Base-by-base conservation (phyloP, 164 flowering plant species). In the Chimonanthus praecox region DNA sequence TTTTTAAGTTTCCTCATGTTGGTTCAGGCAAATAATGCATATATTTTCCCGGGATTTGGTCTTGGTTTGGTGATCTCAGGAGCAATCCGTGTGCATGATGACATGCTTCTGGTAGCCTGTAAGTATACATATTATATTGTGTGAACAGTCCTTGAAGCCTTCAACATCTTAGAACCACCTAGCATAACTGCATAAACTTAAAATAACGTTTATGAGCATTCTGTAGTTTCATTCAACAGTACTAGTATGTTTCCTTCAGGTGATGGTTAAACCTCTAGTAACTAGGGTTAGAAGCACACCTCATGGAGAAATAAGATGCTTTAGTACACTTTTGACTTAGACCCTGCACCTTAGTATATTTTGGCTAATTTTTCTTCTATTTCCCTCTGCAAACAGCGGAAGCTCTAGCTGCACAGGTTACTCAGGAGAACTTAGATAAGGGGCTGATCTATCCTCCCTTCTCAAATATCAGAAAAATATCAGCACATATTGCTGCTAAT, bases 41-140 rank as follows among this genome's bases (percentile, higher is more conserved):
- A 95, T 78, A 95, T 95, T 13, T 95, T 95, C 84, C 98, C 99
- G 58, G 99, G 99, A 74, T 85, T 95, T 75, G 99, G 99, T 75
- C 65, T 95, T 74, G 99, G 99, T 72, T 67, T 94, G 83, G 88
- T 92, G 65, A 92, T 92, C 13, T 89, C 94, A n/a, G 98, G 98
- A 74, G 92, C 98, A 6, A 93, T 91, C 71, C 94, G 97, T 43
- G 94, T 94, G 21, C 99, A 91, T 72, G 98, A 92, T 72, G 92
- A 90, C 11, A 91, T 94, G 99, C 93, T 94, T 71, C 82, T 94
- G 43, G 93, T 91, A 70, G 98, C 99, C 64, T 86, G 99, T 92
- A 86, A 88, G 97, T 18, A 9, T 13, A 33, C 49, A 13, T 66
- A 13, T 45, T 11, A 2, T 66, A 5, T 62, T 63, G 3, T 63